Base-by-base conservation (phyloP, 1,139 yeast species). In the Yamadazyma atmosphaerica region DNA sequence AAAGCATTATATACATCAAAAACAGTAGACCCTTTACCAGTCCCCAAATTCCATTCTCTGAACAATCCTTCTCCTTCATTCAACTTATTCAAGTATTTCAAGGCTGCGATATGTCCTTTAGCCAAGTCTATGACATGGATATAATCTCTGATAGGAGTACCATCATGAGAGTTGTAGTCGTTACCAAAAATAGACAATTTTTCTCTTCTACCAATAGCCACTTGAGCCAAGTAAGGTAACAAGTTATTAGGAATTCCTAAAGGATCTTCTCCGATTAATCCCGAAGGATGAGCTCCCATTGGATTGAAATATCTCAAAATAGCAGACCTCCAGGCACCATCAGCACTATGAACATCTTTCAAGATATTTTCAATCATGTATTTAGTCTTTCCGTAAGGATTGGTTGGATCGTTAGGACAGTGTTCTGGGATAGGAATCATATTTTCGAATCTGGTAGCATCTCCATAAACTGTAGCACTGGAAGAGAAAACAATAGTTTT, bases 391-490 rank as follows among this genome's bases (percentile, higher is more conserved):
- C 95, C 95, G 52, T 86, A 86, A 3, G 94, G 92, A 44, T 83
- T 81, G 18, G 86, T 79, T 30, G 94, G 87, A 39, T 76, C 88
- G 39, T 78, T 75, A 24, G 92, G 90, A 62, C 90, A 84, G 45
- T 74, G 75, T 56, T 85, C 92, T 4, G 92, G 92, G 42, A 85
- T 84, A 28, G 92, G 92, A 46, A 83, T 81, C 84, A 82, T 81
- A 52, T 81, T 70, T 43, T 77, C 78, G 53, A 82, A 83, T 38
- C 89, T 67, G 16, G 89, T 82, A 33, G 84, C 92, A 56, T 84
- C 94, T 13, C 95, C 95, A 54, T 86, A 86, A 10, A 86, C 94
- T 10, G 95, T 86, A 11, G 95, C 94, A 19, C 88, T 81, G 2
- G 90, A 83, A 31, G 86, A 79, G 59, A 86, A 85, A 8, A 86